phyloP scores from a whole-genome alignment of 1,284 basidiomycete species.

The Tilletia setariae region DNA sequence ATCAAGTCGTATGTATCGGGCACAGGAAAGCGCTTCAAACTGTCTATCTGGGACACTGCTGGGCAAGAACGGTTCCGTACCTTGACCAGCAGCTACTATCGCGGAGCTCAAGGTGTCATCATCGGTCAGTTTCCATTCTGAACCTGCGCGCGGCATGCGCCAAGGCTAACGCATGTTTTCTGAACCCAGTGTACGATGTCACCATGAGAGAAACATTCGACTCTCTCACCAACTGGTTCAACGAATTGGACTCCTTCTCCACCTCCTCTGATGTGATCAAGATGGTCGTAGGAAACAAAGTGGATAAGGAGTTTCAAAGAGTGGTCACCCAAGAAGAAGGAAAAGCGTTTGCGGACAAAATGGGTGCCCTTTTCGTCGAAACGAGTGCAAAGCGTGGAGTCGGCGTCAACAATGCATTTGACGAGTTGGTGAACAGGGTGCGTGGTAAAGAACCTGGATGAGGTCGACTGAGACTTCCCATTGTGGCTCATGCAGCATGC shows the following conservation, averaged over 20 bases:
- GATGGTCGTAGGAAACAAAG: conserved; percentile 90
- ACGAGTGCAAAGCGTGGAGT: conserved; percentile 56
- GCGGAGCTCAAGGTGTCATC: conserved; percentile 89
- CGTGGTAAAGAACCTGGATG: background rate
- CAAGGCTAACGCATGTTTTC: background rate
- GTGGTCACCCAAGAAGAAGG: conserved; percentile 80
- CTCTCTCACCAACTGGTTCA: conserved; percentile 85
- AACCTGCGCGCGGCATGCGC: conserved; percentile 7
- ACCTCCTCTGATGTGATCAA: conserved; percentile 70
- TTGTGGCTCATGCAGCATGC: background rate
- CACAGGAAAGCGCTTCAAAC: conserved; percentile 59
- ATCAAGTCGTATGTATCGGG: conserved; percentile 54
- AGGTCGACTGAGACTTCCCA: background rate
- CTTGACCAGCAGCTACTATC: conserved; percentile 85
- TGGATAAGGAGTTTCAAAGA: conserved; percentile 84
- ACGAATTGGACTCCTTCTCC: conserved; percentile 90
- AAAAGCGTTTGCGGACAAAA: conserved; percentile 72
- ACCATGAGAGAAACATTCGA: conserved; percentile 86
- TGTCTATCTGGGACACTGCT: conserved; percentile 60
- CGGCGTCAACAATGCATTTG: conserved; percentile 48
- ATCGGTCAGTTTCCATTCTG: conserved; percentile 63
- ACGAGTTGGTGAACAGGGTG: conserved; percentile 47
- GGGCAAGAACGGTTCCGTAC: conserved; percentile 62
- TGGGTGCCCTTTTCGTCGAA: conserved; percentile 81
- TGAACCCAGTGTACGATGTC: conserved; percentile 78